Base-by-base conservation (phyloP, 768 basidiomycete species). In the Boletus subcaerulescens region DNA sequence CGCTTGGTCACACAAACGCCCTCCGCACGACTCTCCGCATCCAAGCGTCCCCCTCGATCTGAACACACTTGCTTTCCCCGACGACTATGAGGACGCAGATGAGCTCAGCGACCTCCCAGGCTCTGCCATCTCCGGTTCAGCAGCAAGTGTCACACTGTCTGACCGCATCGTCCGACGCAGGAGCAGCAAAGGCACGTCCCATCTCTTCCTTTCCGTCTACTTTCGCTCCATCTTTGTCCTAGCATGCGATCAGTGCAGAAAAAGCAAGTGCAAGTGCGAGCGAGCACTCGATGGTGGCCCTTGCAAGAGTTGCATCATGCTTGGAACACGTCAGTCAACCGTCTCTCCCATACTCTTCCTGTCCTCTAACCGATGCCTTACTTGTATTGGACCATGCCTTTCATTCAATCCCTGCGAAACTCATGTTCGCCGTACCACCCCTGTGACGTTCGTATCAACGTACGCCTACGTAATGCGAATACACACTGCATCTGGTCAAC, bases 261-360 rank as follows among this genome's bases (percentile, higher is more conserved):
- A 93, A 71, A 88, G 85, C 65, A 92, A 92, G 66, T 93, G 91
- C 77, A 92, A 92, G 72, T 93, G 91, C 70, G 91, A 92, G 71
- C 83, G 88, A 35, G 57, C 80, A 11, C 71, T 73, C 13, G 76
- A 80, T 35, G 78, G 74, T 38, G 81, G 86, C 55, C 82, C 85
- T 18, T 93, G 91, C 74, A 85, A 86, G 65, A 89, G 82, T 62
- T 93, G 91, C 67, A 73, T 84, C 39, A 78, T 87, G 77, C 77
- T 89, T 17, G 82, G 82, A 46, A 89, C 86, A 33, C 69, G 91
- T 91, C 61, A 74, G 80, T 73, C 22, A 6, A 18, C 24, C 26
- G 13, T 50, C 52, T 50, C 53, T 18, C n/a, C 32, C 20, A 3
- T 45, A 8, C 2, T 36, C 31, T 17, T 40, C 55, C 35, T 56